phyloP scores from a whole-genome alignment of 306 rosid species.

The Vicia faba region DNA sequence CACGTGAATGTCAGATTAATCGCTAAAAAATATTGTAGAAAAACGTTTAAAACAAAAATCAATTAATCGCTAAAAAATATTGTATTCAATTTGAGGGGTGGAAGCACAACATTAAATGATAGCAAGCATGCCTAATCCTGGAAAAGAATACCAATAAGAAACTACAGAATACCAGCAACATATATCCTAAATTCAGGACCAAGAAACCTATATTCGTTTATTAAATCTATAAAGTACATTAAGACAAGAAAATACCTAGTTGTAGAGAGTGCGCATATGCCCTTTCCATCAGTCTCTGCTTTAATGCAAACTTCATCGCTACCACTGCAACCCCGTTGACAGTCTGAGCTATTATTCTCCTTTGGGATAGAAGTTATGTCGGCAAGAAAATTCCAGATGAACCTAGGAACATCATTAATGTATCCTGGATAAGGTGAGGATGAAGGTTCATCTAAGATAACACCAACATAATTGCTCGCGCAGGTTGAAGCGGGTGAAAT shows the following conservation, averaged over 20 bases:
- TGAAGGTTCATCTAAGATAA: conserved; percentile 73
- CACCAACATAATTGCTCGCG: conserved; percentile 93
- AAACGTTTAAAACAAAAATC: conserved; percentile 11
- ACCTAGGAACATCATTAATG: conserved; percentile 77
- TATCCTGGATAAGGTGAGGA: conserved; percentile 63
- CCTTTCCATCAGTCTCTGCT: conserved; percentile 77
- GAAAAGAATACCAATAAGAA: conserved; percentile 7
- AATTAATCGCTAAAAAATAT: neutral
- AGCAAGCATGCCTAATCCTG: neutral
- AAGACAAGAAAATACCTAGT: conserved; percentile 65
- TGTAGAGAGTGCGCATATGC: conserved; percentile 77
- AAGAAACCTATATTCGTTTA: neutral
- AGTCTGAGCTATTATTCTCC: conserved; percentile 50
- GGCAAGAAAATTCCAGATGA: conserved; percentile 84
- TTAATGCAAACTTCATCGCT: conserved; percentile 73
- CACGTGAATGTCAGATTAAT: neutral
- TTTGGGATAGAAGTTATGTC: conserved; percentile 68
- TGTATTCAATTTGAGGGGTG: neutral
- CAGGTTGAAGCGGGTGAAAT: conserved; percentile 67
- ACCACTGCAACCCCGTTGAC: conserved; percentile 69
- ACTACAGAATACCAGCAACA: neutral
- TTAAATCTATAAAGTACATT: neutral
- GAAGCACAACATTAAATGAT: conserved; percentile 1
- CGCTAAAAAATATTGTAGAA: too few relatives aligned
- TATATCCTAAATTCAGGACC: conserved; percentile 14